A percentile compares a stretch with the other conserved stretches of the same genome.
These are phyloP conservation scores for Piper betle DNA, from an alignment of 164 flowering plant species.

Conservation along the genomic window DNA sequence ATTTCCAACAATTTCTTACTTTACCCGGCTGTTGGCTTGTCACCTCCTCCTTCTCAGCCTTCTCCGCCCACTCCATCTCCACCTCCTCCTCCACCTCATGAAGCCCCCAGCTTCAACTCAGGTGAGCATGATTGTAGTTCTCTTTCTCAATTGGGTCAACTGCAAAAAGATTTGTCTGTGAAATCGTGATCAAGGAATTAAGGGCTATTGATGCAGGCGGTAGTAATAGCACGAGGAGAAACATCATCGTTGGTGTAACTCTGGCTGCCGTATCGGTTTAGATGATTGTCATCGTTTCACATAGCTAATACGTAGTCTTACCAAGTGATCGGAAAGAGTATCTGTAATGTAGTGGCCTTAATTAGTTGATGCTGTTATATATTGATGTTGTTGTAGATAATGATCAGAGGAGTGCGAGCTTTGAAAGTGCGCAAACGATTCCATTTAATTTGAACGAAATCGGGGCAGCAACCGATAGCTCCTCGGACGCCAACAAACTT, in stretches of 20 bases:
- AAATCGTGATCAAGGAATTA: not conserved
- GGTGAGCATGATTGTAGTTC: not conserved
- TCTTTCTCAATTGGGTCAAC: not conserved
- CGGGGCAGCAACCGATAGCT: too few species aligned
- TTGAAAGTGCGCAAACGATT: too few species aligned
- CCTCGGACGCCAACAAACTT: too few species aligned
- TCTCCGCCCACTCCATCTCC: not conserved
- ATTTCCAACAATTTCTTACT: not conserved
- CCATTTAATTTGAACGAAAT: too few species aligned
- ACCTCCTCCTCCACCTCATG: not conserved
- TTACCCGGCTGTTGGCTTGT: not conserved
- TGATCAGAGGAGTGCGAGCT: too few species aligned
- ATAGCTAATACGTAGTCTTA: not conserved
- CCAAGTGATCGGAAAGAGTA: too few species aligned
- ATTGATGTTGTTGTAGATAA: too few species aligned
- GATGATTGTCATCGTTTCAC: not conserved
- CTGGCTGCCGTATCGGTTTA: too few species aligned
- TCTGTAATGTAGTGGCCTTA: too few species aligned
- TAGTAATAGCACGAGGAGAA: not conserved
- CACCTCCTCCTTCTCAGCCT: not conserved
- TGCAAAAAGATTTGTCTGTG: too few species aligned
- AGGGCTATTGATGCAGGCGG: not conserved
- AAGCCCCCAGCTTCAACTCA: not conserved
- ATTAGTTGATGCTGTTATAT: too few species aligned
- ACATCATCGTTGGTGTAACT: too few species aligned